These are phyloP conservation scores for Sclerotinia minor DNA, from an alignment of 2,329 filamentous ascomycete genomes.

Conservation along the genomic window DNA sequence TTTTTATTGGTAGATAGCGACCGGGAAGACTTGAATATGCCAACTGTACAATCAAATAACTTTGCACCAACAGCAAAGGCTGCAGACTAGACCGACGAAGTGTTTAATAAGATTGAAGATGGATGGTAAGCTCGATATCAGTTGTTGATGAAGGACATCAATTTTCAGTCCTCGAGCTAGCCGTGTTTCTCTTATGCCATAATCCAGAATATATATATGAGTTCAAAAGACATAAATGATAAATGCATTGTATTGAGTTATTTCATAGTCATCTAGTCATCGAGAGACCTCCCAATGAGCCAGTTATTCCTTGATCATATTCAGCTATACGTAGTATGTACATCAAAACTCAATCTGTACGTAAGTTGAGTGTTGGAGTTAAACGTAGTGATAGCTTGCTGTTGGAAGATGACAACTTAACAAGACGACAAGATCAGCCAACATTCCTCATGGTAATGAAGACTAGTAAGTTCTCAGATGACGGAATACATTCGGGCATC, in stretches of 20 bases:
- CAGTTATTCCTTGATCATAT: not conserved
- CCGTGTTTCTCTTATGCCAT: not conserved
- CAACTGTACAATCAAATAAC: constrained; percentile 18
- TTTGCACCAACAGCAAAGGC: constrained; percentile 4
- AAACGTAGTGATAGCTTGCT: not conserved
- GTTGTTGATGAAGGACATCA: not conserved
- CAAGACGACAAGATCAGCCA: constrained; percentile 1
- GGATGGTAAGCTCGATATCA: constrained; percentile 9
- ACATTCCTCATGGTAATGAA: not conserved
- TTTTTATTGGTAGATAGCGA: constrained; percentile 13
- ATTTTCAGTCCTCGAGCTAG: too few species aligned
- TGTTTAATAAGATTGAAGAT: not conserved
- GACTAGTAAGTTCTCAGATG: too few species aligned
- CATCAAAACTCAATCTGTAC: too few species aligned
- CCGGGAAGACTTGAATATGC: constrained; percentile 11
- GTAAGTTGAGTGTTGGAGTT: not conserved
- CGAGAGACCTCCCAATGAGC: not conserved
- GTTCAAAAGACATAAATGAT: not conserved
- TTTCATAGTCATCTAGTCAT: not conserved
- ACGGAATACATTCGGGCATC: too few species aligned
- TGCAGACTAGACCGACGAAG: not conserved
- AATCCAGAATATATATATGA: not conserved
- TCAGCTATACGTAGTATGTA: not conserved
- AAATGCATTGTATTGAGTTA: not conserved
- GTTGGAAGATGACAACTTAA: not conserved